A percentile compares a stretch with the other conserved stretches of the same genome.
Evolutionary conservation across 1,139 yeast genomes (phyloP).

Genomic region (Candida anutae): DNA sequence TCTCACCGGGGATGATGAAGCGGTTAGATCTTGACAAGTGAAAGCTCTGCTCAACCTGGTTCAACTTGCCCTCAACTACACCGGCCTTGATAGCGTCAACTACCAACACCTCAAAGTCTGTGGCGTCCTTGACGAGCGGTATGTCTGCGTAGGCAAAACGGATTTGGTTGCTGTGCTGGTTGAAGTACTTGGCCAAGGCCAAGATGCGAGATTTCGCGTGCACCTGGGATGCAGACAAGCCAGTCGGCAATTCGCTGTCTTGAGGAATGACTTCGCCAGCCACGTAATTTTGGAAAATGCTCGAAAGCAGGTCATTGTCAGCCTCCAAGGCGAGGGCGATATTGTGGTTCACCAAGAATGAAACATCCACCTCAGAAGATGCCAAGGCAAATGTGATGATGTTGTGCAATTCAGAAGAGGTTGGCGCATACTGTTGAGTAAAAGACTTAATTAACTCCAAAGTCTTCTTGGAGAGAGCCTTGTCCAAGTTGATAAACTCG

Average conservation of each 20-base stretch:
- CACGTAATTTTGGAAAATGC: conserved; percentile 26
- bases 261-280: conserved; percentile 24
- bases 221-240: conserved; percentile 7
- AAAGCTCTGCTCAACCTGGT: conserved; percentile 38
- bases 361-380: conserved; percentile 37
- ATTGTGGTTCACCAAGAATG: conserved; percentile 36
- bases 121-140: conserved; percentile 24
- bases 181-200: conserved; percentile 34
- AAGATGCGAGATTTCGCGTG: conserved; percentile 34
- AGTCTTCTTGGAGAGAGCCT: conserved; percentile 19
- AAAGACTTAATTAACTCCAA: conserved; percentile 30
- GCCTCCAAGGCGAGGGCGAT: conserved; percentile 25
- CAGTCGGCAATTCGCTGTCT: conserved; percentile 14
- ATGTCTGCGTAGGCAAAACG: conserved; percentile 32
- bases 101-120: conserved; percentile 35
- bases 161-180: conserved; percentile 12
- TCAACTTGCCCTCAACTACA: conserved; percentile 41
- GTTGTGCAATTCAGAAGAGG: conserved; percentile 21
- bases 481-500: conserved; percentile 33
- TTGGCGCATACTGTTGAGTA: conserved; percentile 19
- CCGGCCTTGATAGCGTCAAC: conserved; percentile 39
- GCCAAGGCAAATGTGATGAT: conserved; percentile 32
- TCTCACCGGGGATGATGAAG: conserved; percentile 33
- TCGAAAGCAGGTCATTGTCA: conserved; percentile 14
- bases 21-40: conserved; percentile 37